A percentile compares a stretch with the other conserved stretches of the same genome.
Evolutionary conservation across 192 early-diverging fungal genomes (phyloP).

Genomic region (Globomyces pollinis-pini): DNA sequence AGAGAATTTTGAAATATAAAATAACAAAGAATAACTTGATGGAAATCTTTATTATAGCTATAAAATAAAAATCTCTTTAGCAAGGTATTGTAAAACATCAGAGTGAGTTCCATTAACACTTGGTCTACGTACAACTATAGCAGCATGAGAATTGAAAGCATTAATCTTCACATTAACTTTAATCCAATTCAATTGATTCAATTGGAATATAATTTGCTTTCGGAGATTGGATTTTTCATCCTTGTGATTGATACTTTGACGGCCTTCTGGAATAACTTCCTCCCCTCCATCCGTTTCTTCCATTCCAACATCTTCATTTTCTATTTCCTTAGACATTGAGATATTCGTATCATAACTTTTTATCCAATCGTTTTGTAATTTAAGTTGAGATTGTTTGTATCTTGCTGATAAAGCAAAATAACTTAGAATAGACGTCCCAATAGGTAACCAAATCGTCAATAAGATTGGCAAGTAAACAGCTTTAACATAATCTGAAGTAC

Average conservation of each 20-base stretch:
- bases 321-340: background rate
- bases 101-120: background rate
- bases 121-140: conserved; percentile 12
- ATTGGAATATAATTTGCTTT: conserved; percentile 14
- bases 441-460: background rate
- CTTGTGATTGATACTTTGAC: background rate
- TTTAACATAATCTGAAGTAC: background rate
- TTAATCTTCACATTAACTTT: conserved; percentile 16
- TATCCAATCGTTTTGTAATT: background rate
- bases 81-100: background rate
- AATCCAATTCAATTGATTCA: conserved; percentile 20
- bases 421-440: conserved; percentile 2
- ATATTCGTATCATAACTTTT: background rate
- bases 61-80: too few species aligned
- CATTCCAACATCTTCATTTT: background rate
- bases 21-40: too few species aligned
- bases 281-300: background rate
- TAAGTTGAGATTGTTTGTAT: background rate
- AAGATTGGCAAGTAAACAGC: background rate
- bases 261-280: background rate
- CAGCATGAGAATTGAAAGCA: conserved; percentile 17
- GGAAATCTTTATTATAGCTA: conserved; percentile 5
- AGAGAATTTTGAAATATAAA: too few species aligned
- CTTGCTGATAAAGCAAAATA: background rate
- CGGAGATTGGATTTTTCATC: background rate